phyloP scores from a whole-genome alignment of 179 eudicot genomes.

The Spinacia oleracea region DNA sequence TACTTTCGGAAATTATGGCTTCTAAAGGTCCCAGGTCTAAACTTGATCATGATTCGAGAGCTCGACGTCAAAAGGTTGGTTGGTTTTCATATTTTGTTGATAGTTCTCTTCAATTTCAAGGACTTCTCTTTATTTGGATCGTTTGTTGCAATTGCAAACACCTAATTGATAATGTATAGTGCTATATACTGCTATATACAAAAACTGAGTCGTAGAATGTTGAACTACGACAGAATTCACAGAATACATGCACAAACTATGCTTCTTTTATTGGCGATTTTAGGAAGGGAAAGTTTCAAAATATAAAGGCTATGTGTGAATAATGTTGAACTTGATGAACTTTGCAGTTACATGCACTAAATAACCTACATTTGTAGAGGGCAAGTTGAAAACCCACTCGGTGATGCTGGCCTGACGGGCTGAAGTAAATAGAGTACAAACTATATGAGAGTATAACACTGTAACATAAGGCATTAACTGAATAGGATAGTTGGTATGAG shows the following conservation, averaged over 20 bases:
- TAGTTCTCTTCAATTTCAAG: too few relatives aligned
- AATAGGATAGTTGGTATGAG: neutral
- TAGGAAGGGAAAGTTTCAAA: neutral
- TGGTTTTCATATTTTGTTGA: neutral
- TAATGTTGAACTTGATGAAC: neutral
- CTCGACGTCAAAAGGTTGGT: slow-evolving; percentile 77
- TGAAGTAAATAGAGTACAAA: neutral
- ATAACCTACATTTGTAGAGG: neutral
- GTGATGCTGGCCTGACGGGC: neutral
- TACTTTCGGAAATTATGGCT: slow-evolving; percentile 53
- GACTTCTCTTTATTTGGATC: neutral
- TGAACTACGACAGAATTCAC: neutral
- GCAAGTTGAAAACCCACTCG: neutral
- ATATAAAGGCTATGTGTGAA: neutral
- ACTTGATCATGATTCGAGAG: slow-evolving; percentile 87
- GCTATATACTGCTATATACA: neutral
- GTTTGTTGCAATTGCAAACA: neutral
- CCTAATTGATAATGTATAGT: neutral
- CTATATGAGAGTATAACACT: too few relatives aligned
- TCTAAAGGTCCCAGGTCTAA: slow-evolving; percentile 95
- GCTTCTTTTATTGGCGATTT: neutral
- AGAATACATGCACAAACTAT: neutral
- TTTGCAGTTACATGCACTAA: neutral
- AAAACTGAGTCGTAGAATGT: neutral
- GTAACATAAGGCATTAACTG: neutral